Evolutionary conservation across 495 filamentous ascomycete species (phyloP), one percentile per base, ranked within the genome.

Genomic region (Glarea lozoyensis): DNA sequence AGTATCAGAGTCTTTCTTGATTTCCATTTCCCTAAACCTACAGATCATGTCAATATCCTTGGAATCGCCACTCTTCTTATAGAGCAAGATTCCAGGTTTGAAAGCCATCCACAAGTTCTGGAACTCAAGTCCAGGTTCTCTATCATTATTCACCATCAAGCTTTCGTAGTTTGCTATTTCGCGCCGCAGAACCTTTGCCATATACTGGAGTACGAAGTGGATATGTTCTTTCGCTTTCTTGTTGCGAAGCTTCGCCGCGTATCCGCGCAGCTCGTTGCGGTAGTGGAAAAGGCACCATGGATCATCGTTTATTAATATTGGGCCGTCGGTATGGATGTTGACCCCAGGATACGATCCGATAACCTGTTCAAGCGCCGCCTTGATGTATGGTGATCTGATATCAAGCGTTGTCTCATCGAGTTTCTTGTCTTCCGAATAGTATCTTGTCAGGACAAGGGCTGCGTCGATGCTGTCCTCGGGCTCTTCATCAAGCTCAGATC

Each of bases 281-380:
- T 37, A 45, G 19, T 48, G 45, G 23, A 48, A 45, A 5, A 48
- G 40, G 38, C 45, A 48, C 23, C 17, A 18, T 15, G 30, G 29
- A 24, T 45, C 10, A 21, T 31, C 27, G 13, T 13, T 32, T 10
- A 48, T 16, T 19, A 36, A n/a, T 3, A 48, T 35, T 9, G 32
- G 34, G 25, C 25, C 25, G 12, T 38, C 27, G 11, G 32, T 13
- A 11, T 24, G 16, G 6, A 27, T 29, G 16, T 38, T 20, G 22
- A 22, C 19, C 22, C 30, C 29, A 13, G 7, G 23, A 27, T 45
- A 45, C 10, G 11, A 17, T 12, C 19, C 20, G 11, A 45, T 17
- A 25, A 45, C 20, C 12, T 20, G 31, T 22, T 38, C 38, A 16
- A 45, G 19, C 16, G 34, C 43, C 2, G 43, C 43, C 20, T 37